Base-by-base conservation (phyloP, 2,329 filamentous ascomycete genomes). In the Neofusicoccum sp. region DNA sequence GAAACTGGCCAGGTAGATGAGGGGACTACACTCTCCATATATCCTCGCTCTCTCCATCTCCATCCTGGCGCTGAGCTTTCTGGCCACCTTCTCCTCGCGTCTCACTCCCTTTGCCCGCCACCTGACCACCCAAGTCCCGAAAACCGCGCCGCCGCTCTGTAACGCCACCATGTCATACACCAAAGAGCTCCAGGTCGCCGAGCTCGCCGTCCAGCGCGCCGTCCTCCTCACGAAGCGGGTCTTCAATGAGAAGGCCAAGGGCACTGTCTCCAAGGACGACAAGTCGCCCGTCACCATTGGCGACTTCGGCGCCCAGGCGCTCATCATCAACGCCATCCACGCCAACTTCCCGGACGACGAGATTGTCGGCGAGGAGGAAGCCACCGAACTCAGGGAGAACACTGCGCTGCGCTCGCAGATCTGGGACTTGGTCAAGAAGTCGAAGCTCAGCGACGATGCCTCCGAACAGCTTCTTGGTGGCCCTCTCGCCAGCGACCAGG, bases 231-330 rank as follows among this genome's bases (percentile, higher is more conserved):
- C 90, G 58, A 90, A 91, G 77, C 85, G 85, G 66, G 90, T 93
- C 74, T 91, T 91, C 81, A 83, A 93, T 79, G 90, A 94, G 71
- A 95, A 94, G 79, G 90, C 92, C 71, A 98, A 98, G 81, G 94
- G 94, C 70, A 97, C 95, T 49, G 84, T 97, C 58, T 90, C 89
- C 76, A 99, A 99, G 82, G 89, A 92, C 78, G 95, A 99, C 83
- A 92, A 92, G 75, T 97, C 93, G 8, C 95, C 95, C 68, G 95
- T 99, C 71, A 99, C 95, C 16, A 95, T 98, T 71, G 95, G 94
- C 76, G 95, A 99, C 81, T 98, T 97, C 77, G 95, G 95, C 73
- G 96, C 95, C 41, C 95, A 99, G 81, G 93, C 95, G 36, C 87
- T 99, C 68, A 97, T 99, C 78, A 97, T 98, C 73, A 85, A 89